Percentiles rank a stretch among this genome's conserved stretches.
phyloP scores from a whole-genome alignment of 1,284 basidiomycete species.

The Cutaneotrichosporon mucoides region DNA sequence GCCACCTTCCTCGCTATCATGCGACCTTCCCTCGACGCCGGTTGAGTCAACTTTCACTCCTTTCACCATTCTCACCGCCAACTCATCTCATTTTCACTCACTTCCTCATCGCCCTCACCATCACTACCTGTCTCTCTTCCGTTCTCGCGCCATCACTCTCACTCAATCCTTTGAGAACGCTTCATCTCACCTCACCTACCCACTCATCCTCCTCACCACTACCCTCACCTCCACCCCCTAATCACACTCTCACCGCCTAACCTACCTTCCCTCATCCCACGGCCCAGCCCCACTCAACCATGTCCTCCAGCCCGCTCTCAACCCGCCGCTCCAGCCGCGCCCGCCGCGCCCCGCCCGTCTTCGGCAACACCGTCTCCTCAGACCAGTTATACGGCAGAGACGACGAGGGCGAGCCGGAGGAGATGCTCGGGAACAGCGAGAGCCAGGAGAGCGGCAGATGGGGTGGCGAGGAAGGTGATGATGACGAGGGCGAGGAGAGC shows the following conservation, averaged over 20 bases:
- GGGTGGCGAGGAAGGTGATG: conserved; percentile 21
- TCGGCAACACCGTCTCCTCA: conserved; percentile 1
- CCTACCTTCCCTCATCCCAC: background rate
- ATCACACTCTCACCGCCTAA: background rate
- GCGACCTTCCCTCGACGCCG: background rate
- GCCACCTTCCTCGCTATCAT: background rate
- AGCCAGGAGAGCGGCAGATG: conserved; percentile 25
- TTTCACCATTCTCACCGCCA: background rate
- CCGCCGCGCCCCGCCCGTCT: background rate
- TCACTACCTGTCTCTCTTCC: no score
- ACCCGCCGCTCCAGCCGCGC: conserved; percentile 3
- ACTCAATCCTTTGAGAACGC: no score
- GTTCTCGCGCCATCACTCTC: no score
- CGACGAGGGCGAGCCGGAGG: conserved; percentile 28
- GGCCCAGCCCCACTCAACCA: no score
- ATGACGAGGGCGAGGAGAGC: conserved; percentile 9
- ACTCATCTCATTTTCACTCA: background rate
- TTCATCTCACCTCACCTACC: background rate
- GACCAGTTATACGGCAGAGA: conserved; percentile 51
- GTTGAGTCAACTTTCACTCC: no score
- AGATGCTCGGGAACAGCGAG: conserved; percentile 12
- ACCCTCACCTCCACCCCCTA: background rate
- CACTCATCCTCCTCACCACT: background rate
- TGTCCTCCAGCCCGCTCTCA: background rate
- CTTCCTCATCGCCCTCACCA: background rate